Base-by-base conservation (phyloP, 192 early-diverging fungal genomes). In the Rhizophagus sp. region DNA sequence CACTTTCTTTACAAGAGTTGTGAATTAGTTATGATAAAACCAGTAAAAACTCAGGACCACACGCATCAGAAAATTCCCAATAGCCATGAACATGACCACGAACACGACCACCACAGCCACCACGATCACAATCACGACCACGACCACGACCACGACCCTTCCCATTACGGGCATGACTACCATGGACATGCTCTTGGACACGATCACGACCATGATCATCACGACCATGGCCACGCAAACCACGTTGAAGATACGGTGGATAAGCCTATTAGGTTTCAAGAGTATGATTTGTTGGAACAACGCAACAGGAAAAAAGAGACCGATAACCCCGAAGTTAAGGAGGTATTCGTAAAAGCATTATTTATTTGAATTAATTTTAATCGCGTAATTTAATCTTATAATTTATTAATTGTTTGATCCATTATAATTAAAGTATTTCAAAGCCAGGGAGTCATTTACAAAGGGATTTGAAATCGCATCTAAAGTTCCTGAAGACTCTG, bases 361-460 rank as follows among this genome's bases (percentile, higher is more conserved):
- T 41, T 62, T 33, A 66, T 44, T 36, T 36, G n/a, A 41, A n/a
- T n/a, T n/a, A 7, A 62, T 30, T 39, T 62, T 36, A 36, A n/a
- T 39, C 12, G 25, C 30, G 61, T 30, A 30, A 24, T 62, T 36
- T 63, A 25, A 24, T 61, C 6, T 10, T 44, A 39, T n/a, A 39
- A 47, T 12, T 63, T 12, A n/a, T 33, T 39, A 36, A 62, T 39
- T 34, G 19, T 9, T 39, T n/a, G 34, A 62, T 75, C 22, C 9
- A 39, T 36, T 36, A 13, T 41, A 25, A n/a, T 39, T 22, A 22
- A n/a, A 75, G 78, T 91, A 91, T 79, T 81, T 87, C n/a, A 84
- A 87, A 73, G 87, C 90, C 71, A 91, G 89, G 81, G 85, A 83
- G 50, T 72, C 88, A 34, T 90, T 87, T 76, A 78, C 66, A 69